Percentiles rank a stretch among this genome's conserved stretches.
Evolutionary conservation across 495 filamentous ascomycete species (phyloP).

Genomic region (Aspergillus haitiensis): DNA sequence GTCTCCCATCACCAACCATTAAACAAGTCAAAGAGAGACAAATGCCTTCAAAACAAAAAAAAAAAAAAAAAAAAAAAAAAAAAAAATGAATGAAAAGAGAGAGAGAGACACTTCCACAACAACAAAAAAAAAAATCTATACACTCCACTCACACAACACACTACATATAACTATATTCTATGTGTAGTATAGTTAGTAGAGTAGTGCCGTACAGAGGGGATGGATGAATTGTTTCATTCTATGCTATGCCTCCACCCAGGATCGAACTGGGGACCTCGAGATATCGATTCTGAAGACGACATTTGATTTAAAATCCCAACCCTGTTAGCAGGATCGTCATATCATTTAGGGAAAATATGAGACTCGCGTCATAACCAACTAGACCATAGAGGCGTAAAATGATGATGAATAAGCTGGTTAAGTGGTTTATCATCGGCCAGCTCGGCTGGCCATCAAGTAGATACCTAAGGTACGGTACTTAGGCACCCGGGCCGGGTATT

Average conservation of each 20-base stretch:
- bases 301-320: constrained; percentile 1
- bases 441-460: too few species aligned
- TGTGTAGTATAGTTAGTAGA: background rate
- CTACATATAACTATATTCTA: background rate
- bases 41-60: background rate
- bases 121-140: background rate
- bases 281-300: constrained; percentile 6
- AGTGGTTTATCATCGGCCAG: too few species aligned
- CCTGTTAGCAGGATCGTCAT: constrained; percentile 19
- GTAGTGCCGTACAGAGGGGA: too few species aligned
- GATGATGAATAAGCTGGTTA: background rate
- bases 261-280: constrained; percentile 20
- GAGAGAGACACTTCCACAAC: background rate
- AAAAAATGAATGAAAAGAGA: background rate
- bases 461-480: too few species aligned
- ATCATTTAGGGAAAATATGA: constrained; percentile 9
- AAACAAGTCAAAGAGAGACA: background rate
- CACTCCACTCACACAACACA: background rate
- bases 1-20: background rate
- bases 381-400: constrained; percentile 15
- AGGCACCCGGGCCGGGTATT: too few species aligned
- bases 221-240: background rate
- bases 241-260: constrained; percentile 14
- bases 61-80: background rate
- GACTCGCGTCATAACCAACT: constrained; percentile 20